These are phyloP conservation scores for Pichia eremophila DNA, from an alignment of 805 yeast genomes.

Conservation along the genomic window DNA sequence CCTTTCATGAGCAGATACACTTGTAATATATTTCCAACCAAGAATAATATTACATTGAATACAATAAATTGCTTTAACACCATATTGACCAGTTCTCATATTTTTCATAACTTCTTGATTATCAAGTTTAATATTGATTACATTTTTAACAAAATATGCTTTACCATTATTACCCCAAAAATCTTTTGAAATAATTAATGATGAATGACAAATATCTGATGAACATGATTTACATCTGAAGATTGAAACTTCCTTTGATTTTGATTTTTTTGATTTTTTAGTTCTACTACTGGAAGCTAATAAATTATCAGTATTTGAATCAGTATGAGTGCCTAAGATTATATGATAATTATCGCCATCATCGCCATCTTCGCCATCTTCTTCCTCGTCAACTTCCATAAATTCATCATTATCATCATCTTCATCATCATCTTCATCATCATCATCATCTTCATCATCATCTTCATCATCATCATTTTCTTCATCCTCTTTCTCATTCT, in stretches of 20 bases:
- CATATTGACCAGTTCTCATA: conserved; percentile 28
- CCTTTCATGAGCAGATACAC: conserved; percentile 21
- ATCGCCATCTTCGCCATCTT: neutral
- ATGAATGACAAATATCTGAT: conserved; percentile 24
- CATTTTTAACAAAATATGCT: conserved; percentile 24
- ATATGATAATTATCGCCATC: neutral
- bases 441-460: neutral
- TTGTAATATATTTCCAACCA: conserved; percentile 28
- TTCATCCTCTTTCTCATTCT: neutral
- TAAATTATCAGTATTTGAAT: neutral
- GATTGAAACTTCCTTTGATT: conserved; percentile 4
- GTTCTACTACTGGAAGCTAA: too few relatives aligned
- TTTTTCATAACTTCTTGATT: conserved; percentile 16
- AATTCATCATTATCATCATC: neutral
- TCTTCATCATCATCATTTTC: neutral
- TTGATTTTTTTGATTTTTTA: too few relatives aligned
- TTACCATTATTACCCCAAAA: conserved; percentile 27
- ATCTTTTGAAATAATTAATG: conserved; percentile 25
- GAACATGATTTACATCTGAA: conserved; percentile 26
- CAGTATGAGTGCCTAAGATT: too few relatives aligned
- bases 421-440: conserved; percentile 1
- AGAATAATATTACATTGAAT: conserved; percentile 22
- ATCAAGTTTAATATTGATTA: conserved; percentile 20
- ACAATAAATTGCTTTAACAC: conserved; percentile 22
- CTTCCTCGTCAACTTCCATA: neutral